Conservation (phyloP, 306 rosid genomes). For the Malus sylvestris region DNA sequence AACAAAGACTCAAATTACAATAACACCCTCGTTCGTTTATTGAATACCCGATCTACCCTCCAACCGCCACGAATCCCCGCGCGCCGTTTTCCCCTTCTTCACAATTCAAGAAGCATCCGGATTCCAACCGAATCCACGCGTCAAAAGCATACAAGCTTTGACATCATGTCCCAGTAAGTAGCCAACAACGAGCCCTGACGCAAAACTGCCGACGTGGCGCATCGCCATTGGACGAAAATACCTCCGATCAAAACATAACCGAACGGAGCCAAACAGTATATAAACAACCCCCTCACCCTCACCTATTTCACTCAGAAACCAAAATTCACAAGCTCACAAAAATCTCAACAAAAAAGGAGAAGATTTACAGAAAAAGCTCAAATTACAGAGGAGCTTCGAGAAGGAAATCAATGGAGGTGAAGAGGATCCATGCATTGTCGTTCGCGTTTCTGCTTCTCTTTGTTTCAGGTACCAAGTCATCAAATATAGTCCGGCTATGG, state of each 20-base stretch:
- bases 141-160: neutral
- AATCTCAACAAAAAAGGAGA: too few species aligned
- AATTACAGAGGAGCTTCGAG: neutral
- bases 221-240: constrained; percentile 7
- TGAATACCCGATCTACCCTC: neutral
- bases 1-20: neutral
- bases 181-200: too few species aligned
- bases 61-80: neutral
- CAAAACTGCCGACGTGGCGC: too few species aligned
- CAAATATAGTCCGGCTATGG: neutral
- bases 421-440: constrained; percentile 18
- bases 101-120: constrained; percentile 22
- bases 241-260: neutral
- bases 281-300: neutral
- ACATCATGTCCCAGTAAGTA: neutral
- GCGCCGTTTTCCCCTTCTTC: neutral
- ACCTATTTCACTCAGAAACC: neutral
- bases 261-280: neutral
- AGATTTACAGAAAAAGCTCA: neutral
- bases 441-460: constrained; percentile 27
- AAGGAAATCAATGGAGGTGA: neutral
- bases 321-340: neutral
- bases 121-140: neutral
- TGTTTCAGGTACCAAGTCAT: constrained; percentile 15
- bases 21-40: neutral